Evolutionary conservation across 805 yeast species (phyloP).

Genomic region (Pichia occidentalis): DNA sequence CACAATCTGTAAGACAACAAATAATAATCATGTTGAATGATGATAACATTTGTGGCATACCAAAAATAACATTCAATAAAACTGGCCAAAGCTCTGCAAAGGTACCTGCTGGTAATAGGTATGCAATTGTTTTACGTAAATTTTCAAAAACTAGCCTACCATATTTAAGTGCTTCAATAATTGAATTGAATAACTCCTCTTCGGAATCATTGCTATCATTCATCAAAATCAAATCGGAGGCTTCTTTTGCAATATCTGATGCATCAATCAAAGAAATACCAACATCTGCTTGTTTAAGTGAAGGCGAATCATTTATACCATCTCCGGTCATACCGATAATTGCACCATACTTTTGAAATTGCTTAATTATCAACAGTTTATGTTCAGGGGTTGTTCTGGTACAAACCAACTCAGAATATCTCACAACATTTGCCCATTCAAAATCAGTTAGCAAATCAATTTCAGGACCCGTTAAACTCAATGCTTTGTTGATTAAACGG

Average conservation of each 20-base stretch:
- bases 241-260: conserved; percentile 3
- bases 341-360: conserved; percentile 6
- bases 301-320: too few relatives aligned
- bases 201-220: not conserved
- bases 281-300: too few relatives aligned
- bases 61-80: conserved; percentile 40
- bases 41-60: conserved; percentile 42
- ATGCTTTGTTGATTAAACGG: not conserved
- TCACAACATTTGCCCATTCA: conserved; percentile 2
- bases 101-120: conserved; percentile 47
- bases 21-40: conserved; percentile 48
- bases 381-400: conserved; percentile 5
- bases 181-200: conserved; percentile 2
- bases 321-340: too few relatives aligned
- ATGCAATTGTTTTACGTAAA: conserved; percentile 39
- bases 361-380: conserved; percentile 1
- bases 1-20: conserved; percentile 42
- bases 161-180: conserved; percentile 23
- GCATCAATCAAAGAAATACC: too few relatives aligned
- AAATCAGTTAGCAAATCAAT: conserved; percentile 1
- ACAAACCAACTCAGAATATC: conserved; percentile 4
- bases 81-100: conserved; percentile 48
- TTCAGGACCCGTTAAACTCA: conserved; percentile 1
- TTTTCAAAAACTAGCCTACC: conserved; percentile 46
- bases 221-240: conserved; percentile 3